These are phyloP conservation scores for Coemansia sp. DNA, from an alignment of 371 early-diverging fungal genomes.

Conservation along the genomic window DNA sequence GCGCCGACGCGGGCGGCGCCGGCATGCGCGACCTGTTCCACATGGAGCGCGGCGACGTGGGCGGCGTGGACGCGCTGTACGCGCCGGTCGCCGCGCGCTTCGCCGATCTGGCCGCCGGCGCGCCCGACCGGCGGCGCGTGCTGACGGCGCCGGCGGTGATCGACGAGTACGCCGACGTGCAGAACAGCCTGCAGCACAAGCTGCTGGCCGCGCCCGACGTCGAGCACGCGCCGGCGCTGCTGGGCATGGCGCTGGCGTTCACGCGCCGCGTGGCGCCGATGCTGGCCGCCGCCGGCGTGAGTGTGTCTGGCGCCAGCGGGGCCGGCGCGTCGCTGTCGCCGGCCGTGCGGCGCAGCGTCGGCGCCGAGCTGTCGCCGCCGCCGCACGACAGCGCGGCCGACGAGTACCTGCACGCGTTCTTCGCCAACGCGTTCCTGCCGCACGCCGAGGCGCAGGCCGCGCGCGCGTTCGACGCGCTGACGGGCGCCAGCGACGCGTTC, in stretches of 20 bases:
- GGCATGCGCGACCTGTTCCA: constrained; percentile 44
- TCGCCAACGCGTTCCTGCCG: constrained; percentile 46
- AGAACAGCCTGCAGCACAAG: constrained; percentile 42
- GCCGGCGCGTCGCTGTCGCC: constrained; percentile 28
- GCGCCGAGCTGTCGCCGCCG: constrained; percentile 26
- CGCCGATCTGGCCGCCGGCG: constrained; percentile 35
- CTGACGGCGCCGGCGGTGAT: constrained; percentile 43
- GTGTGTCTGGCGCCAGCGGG: background rate
- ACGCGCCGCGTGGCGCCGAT: constrained; percentile 34
- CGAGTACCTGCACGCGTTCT: constrained; percentile 51
- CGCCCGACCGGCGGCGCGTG: constrained; percentile 28
- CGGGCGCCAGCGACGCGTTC: constrained; percentile 49
- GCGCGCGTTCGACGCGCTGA: constrained; percentile 44
- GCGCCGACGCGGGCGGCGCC: constrained; percentile 16
- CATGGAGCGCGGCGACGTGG: constrained; percentile 35
- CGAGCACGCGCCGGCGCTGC: constrained; percentile 51
- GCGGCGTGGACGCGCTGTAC: constrained; percentile 34
- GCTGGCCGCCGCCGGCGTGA: background rate
- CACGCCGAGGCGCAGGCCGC: constrained; percentile 51
- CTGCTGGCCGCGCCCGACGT: constrained; percentile 46
- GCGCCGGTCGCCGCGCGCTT: constrained; percentile 44
- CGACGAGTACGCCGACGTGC: constrained; percentile 49
- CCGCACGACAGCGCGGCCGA: constrained; percentile 29
- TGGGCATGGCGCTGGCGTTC: constrained; percentile 46
- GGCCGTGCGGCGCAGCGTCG: constrained; percentile 43